Evolutionary conservation across 2,329 filamentous ascomycete genomes (phyloP), one percentile per base, ranked within the genome.

Genomic region (Colletotrichum spinosum): DNA sequence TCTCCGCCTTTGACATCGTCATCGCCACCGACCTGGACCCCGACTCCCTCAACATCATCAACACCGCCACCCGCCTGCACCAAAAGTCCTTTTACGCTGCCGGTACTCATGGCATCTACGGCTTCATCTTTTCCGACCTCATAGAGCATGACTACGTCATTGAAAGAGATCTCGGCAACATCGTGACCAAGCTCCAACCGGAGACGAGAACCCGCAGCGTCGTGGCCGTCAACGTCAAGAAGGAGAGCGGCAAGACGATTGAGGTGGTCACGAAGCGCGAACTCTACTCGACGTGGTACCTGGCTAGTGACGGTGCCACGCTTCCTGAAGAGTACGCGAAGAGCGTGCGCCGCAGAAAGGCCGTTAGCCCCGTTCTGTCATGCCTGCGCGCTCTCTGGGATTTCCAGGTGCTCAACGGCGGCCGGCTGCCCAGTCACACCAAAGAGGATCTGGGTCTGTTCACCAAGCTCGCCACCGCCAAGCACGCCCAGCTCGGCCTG

Each of bases 191-290:
- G 45, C 68, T 83, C 8, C 83, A 84, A 52, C 79, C 85, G 5
- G 96, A 99, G 75, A 91, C 92, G 1, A 84, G 88, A 34, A 97
- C 95, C 6, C 88, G 95, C 58, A 89, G 87, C 70, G 85, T 98
- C 63, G 79, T 94, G 38, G 84, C 87, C 69, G 88, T 94, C 10
- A 88, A 89, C 54, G 90, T 88, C 12, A 92, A 90, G 71, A 87
- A 88, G 67, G 88, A 92, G 69, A 87, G 88, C 63, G 84, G 83
- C 52, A 95, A 93, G 78, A 84, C 84, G 35, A 87, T 92, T 57
- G 96, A 99, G 76, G 86, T 93, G 70, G 94, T 99, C 65, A 96
- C 92, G 56, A 98, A 98, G 82, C 88, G 92, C 69, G 96, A 99
- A 75, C 83, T 91, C 1, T 99, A 97, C 82, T 93, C 92, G 4